These are phyloP conservation scores for Penicillium nordicum DNA, from an alignment of 2,329 filamentous ascomycete species.

Conservation along the genomic window DNA sequence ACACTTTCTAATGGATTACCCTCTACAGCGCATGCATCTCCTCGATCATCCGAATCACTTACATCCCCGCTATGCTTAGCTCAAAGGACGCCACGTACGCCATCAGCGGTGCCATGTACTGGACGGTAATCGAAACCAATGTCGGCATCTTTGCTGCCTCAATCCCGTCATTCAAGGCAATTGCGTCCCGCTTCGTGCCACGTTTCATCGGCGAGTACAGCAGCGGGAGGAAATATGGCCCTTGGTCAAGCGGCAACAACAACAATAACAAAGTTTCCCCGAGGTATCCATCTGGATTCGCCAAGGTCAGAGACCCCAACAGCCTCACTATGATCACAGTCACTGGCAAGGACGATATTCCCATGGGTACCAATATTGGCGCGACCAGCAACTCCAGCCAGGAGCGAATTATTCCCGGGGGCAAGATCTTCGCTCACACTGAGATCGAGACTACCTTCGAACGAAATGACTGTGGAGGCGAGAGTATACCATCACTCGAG, in stretches of 20 bases:
- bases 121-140: slow-evolving; percentile 45
- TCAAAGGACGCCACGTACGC: slow-evolving; percentile 36
- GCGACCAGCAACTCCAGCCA: slow-evolving; percentile 24
- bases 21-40: slow-evolving; percentile 43
- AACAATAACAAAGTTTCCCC: slow-evolving; percentile 7
- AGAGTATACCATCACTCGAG: slow-evolving; percentile 8
- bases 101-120: slow-evolving; percentile 45
- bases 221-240: slow-evolving; percentile 23
- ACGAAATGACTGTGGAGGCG: slow-evolving; percentile 8
- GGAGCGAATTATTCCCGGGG: slow-evolving; percentile 31
- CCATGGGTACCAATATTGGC: slow-evolving; percentile 24
- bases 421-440: slow-evolving; percentile 32
- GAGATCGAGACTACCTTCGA: slow-evolving; percentile 34
- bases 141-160: slow-evolving; percentile 44
- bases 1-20: neutral
- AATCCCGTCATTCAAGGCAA: slow-evolving; percentile 42
- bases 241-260: slow-evolving; percentile 17
- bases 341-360: slow-evolving; percentile 14
- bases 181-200: slow-evolving; percentile 44
- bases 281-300: slow-evolving; percentile 28
- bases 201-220: slow-evolving; percentile 38
- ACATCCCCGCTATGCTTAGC: slow-evolving; percentile 43
- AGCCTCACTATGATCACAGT: slow-evolving; percentile 19
- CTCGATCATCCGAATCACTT: slow-evolving; percentile 48
- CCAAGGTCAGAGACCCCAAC: slow-evolving; percentile 24